Evolutionary conservation across 768 basidiomycete genomes (phyloP).

Genomic region (Hygrophoropsis aurantiaca): DNA sequence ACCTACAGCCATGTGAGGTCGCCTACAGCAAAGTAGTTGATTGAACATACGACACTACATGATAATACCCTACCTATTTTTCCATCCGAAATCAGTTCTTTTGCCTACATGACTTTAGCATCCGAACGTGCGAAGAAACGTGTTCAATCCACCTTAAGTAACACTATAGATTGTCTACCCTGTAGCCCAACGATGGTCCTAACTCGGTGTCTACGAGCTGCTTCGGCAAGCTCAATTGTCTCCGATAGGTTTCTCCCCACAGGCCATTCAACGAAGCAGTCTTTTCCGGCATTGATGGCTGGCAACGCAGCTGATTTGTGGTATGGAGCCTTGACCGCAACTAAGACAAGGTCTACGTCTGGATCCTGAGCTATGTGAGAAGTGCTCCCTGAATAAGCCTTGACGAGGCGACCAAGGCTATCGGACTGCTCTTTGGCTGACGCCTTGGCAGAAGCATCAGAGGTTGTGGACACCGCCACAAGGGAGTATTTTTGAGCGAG

Average conservation of each 20-base stretch:
- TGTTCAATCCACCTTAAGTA: constrained; percentile 27
- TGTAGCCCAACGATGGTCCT: constrained; percentile 37
- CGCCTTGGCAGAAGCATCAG: constrained; percentile 26
- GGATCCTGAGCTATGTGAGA: constrained; percentile 31
- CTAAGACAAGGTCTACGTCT: constrained; percentile 37
- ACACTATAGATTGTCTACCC: constrained; percentile 24
- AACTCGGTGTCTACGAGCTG: constrained; percentile 29
- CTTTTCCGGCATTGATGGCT: constrained; percentile 36
- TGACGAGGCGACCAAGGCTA: constrained; percentile 24
- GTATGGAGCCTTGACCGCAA: constrained; percentile 30
- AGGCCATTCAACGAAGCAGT: constrained; percentile 43
- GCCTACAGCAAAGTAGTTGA: neutral
- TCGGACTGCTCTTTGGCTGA: constrained; percentile 30
- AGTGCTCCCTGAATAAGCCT: constrained; percentile 32
- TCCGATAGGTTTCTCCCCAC: constrained; percentile 30
- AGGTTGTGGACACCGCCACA: constrained; percentile 36
- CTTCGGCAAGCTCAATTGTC: constrained; percentile 33
- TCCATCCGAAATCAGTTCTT: constrained; percentile 29
- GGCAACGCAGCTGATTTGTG: constrained; percentile 32
- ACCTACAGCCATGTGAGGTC: constrained; percentile 2
- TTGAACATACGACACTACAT: constrained; percentile 19
- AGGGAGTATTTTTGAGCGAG: constrained; percentile 22
- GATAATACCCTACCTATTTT: constrained; percentile 31
- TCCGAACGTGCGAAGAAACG: neutral
- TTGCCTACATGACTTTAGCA: constrained; percentile 20